A percentile compares a stretch with the other conserved stretches of the same genome.
Evolutionary conservation across 2,329 filamentous ascomycete genomes (phyloP).

Genomic region (Cryphonectria japonica): DNA sequence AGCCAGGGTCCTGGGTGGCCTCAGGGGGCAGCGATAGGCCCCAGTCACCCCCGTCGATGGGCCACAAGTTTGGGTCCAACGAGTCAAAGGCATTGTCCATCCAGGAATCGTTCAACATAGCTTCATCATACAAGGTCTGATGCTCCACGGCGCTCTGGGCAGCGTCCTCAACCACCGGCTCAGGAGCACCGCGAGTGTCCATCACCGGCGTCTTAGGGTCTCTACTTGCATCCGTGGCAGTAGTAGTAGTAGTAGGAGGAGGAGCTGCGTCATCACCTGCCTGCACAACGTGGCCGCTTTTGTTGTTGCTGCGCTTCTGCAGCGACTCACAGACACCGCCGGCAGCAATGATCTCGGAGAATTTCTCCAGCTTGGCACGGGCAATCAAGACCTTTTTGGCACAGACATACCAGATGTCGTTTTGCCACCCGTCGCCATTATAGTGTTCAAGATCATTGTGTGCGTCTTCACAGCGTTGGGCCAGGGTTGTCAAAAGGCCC

Average conservation of each 20-base stretch:
- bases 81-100: conserved; percentile 31
- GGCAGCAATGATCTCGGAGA: conserved; percentile 49
- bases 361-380: conserved; percentile 50
- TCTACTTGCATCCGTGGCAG: neutral
- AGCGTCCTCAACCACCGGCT: conserved; percentile 11
- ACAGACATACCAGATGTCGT: conserved; percentile 53
- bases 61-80: conserved; percentile 32
- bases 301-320: neutral
- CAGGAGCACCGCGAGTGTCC: conserved; percentile 1
- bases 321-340: conserved; percentile 31
- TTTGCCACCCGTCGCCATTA: conserved; percentile 42
- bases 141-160: conserved; percentile 16
- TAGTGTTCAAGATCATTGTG: conserved; percentile 40
- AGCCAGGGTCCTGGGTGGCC: conserved; percentile 4
- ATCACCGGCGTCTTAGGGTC: neutral
- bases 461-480: conserved; percentile 48
- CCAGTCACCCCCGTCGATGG: conserved; percentile 25
- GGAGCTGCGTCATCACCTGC: neutral
- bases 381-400: conserved; percentile 53
- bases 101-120: conserved; percentile 30
- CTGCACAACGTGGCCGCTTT: neutral
- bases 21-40: conserved; percentile 3
- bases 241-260: neutral
- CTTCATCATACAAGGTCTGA: conserved; percentile 20
- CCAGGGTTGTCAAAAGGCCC: conserved; percentile 47